Conservation (phyloP, 2,329 filamentous ascomycete species). For the Cercospora sp. region DNA sequence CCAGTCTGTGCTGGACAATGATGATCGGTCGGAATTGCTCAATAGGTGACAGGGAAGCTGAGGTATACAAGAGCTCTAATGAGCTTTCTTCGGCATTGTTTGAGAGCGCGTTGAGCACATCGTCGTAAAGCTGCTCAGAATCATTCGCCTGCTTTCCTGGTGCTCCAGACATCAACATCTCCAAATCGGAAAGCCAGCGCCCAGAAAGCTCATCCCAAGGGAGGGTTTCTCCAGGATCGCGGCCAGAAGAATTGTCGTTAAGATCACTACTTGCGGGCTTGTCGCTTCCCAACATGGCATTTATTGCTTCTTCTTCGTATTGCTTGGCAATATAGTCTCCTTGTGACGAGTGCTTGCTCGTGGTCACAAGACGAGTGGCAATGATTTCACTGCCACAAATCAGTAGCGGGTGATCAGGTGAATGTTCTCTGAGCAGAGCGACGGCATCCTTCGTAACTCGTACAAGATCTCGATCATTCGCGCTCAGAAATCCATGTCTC, state of each 20-base stretch:
- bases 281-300: neutral
- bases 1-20: conserved; percentile 69
- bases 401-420: conserved; percentile 15
- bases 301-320: neutral
- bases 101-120: neutral
- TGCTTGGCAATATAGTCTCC: neutral
- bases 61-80: neutral
- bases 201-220: neutral
- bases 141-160: neutral
- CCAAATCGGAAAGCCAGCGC: neutral
- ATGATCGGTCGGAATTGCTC: conserved; percentile 58
- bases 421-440: conserved; percentile 13
- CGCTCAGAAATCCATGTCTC: neutral
- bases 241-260: neutral
- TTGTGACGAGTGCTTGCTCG: neutral
- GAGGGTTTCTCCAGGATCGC: neutral
- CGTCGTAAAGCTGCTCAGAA: conserved; percentile 3
- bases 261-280: neutral
- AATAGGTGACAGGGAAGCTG: conserved; percentile 18
- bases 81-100: neutral
- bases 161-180: neutral
- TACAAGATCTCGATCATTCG: conserved; percentile 18
- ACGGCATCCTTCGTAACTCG: conserved; percentile 18
- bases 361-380: neutral
- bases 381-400: neutral